phyloP scores from a whole-genome alignment of 2,329 filamentous ascomycete genomes.

The Corinectria fuckeliana region DNA sequence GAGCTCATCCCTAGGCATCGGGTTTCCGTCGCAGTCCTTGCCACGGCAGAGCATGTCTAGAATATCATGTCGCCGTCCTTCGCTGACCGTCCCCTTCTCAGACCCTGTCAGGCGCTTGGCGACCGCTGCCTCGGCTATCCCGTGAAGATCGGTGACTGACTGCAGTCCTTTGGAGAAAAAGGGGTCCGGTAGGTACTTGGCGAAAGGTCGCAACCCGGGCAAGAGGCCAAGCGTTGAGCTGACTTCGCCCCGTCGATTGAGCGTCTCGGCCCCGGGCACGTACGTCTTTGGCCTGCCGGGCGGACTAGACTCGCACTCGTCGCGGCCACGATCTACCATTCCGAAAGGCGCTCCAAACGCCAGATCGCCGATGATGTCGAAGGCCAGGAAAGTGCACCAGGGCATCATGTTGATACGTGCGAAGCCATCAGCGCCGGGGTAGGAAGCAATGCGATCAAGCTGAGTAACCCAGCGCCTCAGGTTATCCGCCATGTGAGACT shows the following conservation, averaged over 20 bases:
- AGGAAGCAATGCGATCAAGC: slow-evolving; percentile 9
- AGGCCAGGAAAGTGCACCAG: slow-evolving; percentile 22
- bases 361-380: slow-evolving; percentile 24
- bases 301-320: slow-evolving; percentile 16
- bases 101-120: slow-evolving; percentile 2
- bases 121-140: slow-evolving; percentile 16
- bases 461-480: slow-evolving; percentile 12
- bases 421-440: slow-evolving; percentile 4
- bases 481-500: slow-evolving; percentile 17
- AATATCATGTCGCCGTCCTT: slow-evolving; percentile 12
- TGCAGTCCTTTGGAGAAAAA: slow-evolving; percentile 23
- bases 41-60: slow-evolving; percentile 15
- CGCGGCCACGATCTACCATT: slow-evolving; percentile 18
- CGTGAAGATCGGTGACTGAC: slow-evolving; percentile 18
- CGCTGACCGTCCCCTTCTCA: not conserved
- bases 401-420: slow-evolving; percentile 21
- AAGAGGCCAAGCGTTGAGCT: slow-evolving; percentile 20
- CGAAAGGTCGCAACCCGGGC: slow-evolving; percentile 11
- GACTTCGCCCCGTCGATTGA: slow-evolving; percentile 22
- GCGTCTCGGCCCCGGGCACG: slow-evolving; percentile 18
- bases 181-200: slow-evolving; percentile 20
- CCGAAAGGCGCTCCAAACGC: slow-evolving; percentile 24
- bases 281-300: slow-evolving; percentile 14
- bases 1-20: slow-evolving; percentile 18
- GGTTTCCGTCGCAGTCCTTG: slow-evolving; percentile 14